These are phyloP conservation scores for Apodospora peruviana DNA, from an alignment of 495 filamentous ascomycete genomes.

Conservation along the genomic window DNA sequence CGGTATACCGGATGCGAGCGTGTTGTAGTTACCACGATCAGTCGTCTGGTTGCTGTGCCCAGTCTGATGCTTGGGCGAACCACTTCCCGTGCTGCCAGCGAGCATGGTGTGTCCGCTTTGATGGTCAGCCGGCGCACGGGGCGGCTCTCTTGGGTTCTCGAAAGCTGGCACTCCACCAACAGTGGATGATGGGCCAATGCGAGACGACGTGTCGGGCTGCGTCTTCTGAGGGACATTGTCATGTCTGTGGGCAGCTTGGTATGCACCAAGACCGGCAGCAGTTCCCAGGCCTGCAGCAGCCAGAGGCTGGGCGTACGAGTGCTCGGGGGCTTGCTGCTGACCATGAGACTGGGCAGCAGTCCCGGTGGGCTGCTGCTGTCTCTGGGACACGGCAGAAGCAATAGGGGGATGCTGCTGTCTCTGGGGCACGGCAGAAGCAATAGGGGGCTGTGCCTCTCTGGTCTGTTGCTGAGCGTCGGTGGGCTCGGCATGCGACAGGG, in stretches of 20 bases:
- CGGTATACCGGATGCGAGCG: constrained; percentile 14
- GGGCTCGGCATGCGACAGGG: background rate
- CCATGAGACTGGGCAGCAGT: background rate
- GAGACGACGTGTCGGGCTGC: background rate
- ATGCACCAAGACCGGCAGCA: constrained; percentile 11
- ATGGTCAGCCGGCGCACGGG: constrained; percentile 1
- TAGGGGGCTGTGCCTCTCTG: background rate
- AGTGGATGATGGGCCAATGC: too few species aligned
- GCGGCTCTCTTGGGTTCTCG: constrained; percentile 19
- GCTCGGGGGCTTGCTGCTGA: background rate
- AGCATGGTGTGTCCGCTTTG: background rate
- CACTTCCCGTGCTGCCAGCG: background rate
- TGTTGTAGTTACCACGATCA: constrained; percentile 17
- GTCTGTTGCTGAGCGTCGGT: background rate
- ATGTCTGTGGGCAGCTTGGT: constrained; percentile 2
- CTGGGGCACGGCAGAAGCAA: background rate
- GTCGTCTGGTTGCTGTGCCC: background rate
- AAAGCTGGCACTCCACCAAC: constrained; percentile 5
- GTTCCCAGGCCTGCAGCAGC: constrained; percentile 4
- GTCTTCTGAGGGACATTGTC: background rate
- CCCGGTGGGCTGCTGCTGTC: background rate
- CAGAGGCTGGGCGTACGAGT: background rate
- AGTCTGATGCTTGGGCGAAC: background rate
- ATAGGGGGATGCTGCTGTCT: background rate
- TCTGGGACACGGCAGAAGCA: background rate